A percentile compares a stretch with the other conserved stretches of the same genome.
phyloP scores from a whole-genome alignment of 2,329 filamentous ascomycete genomes.

The Beauveria caledonica region DNA sequence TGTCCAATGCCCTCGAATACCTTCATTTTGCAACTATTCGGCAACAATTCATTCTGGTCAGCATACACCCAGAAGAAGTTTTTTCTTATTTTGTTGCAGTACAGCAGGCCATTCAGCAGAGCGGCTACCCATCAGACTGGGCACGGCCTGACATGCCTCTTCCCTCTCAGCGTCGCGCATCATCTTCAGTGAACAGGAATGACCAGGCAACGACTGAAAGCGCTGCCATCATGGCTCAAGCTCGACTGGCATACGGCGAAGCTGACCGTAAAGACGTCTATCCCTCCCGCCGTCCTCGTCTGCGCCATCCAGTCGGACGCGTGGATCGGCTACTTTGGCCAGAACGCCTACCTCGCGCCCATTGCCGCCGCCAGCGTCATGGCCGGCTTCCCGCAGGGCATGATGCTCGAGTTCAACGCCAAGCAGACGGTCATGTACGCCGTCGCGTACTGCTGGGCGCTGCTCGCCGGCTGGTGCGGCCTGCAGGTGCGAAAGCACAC shows the following conservation, averaged over 20 bases:
- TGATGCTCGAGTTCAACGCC: slow-evolving; percentile 5
- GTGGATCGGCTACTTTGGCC: slow-evolving; percentile 7
- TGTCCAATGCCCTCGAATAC: neutral
- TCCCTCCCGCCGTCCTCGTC: slow-evolving; percentile 8
- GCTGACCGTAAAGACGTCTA: slow-evolving; percentile 2
- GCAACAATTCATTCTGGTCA: neutral
- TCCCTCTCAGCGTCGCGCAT: no score
- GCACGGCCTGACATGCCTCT: neutral
- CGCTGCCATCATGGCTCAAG: neutral
- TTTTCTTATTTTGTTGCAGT: neutral
- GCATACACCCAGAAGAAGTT: no score
- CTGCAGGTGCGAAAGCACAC: slow-evolving; percentile 5
- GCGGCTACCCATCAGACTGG: neutral
- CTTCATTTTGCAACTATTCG: neutral
- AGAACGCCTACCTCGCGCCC: slow-evolving; percentile 8
- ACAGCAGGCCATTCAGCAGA: no score
- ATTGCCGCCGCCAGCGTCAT: slow-evolving; percentile 6
- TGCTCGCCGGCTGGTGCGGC: slow-evolving; percentile 9
- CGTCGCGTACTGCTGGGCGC: slow-evolving; percentile 10
- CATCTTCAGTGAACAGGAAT: neutral
- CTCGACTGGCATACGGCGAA: slow-evolving; percentile 5
- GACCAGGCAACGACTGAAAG: slow-evolving; percentile 11
- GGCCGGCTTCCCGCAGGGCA: slow-evolving; percentile 4
- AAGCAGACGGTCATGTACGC: neutral
- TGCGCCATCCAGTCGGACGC: slow-evolving; percentile 8